Conservation (phyloP, 2,329 filamentous ascomycete genomes). For the Piedraia hortae region DNA sequence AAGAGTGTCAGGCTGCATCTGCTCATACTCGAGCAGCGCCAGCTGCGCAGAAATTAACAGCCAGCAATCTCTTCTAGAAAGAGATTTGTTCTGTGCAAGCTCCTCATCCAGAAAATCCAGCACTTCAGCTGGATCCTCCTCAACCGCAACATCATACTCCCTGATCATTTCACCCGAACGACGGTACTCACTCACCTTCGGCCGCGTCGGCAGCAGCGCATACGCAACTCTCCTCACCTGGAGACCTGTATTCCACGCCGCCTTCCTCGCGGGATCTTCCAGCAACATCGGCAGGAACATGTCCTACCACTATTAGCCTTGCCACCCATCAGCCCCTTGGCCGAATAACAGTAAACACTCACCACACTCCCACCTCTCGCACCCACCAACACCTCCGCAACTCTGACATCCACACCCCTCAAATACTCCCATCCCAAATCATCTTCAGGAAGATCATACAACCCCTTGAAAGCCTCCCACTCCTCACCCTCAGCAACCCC, state of each 20-base stretch:
- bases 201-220: conserved; percentile 12
- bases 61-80: conserved; percentile 3
- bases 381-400: too few relatives aligned
- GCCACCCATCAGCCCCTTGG: too few relatives aligned
- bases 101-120: conserved; percentile 1
- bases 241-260: conserved; percentile 17
- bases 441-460: too few relatives aligned
- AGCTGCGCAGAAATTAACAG: conserved; percentile 5
- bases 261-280: conserved; percentile 17
- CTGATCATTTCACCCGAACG: conserved; percentile 12
- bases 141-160: conserved; percentile 3
- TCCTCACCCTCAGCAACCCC: too few relatives aligned
- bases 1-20: conserved; percentile 4
- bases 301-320: conserved; percentile 13
- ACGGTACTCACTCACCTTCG: conserved; percentile 11
- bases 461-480: too few relatives aligned
- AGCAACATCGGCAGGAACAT: conserved; percentile 39
- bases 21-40: conserved; percentile 2
- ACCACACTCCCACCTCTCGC: too few relatives aligned
- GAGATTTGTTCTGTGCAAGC: conserved; percentile 1
- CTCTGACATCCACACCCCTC: too few relatives aligned
- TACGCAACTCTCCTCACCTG: conserved; percentile 15
- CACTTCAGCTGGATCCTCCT: too few relatives aligned
- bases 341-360: too few relatives aligned
- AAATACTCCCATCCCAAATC: too few relatives aligned